Evolutionary conservation across 108 stramenopile genomes (phyloP), one percentile per base, ranked within the genome.

Genomic region (Cyclotella sp.): DNA sequence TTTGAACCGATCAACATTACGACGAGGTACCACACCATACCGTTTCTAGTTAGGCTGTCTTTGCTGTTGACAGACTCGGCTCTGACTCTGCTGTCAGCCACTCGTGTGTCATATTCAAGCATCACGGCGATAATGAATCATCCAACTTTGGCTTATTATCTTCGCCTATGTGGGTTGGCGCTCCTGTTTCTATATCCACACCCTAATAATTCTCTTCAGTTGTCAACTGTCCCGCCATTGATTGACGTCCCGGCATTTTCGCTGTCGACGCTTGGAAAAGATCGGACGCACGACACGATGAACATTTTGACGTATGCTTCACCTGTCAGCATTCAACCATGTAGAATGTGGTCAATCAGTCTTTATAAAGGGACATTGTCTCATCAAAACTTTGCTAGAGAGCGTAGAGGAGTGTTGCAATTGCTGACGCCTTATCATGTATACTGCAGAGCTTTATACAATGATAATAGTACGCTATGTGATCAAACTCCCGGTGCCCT

Each of bases 261-360:
- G 53, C 76, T 95, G 19, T 89, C 92, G 6, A 95, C 94, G 0
- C 43, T 1, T 26, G 55, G 42, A 15, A 44, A 47, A 18, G 28
- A 41, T 62, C 57, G n/a, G 29, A 9, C 45, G 16, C 70, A 40
- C 0, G 70, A 65, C 40, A 92, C 90, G 29, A 91, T 91, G 91
- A 92, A 94, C 72, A 85, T 95, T 55, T 69, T 94, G 45, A 94
- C 95, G 11, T 95, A 92, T 72, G 93, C 91, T 0, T 87, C 90
- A 18, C 95, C 95, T 9, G 86, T 93, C 21, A 82, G 87, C 24
- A 87, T 89, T 24, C 49, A 70, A 46, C 95, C 95, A 3, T 47
- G 85, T 63, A 82, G 91, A 30, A 61, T 93, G 62, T 96, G 92
- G 92, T 68, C 87, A 14, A 64, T 96, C n/a, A 81, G 88, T 55